Base-by-base conservation (phyloP, 495 filamentous ascomycete genomes). In the Penicillium atrosanguineum region DNA sequence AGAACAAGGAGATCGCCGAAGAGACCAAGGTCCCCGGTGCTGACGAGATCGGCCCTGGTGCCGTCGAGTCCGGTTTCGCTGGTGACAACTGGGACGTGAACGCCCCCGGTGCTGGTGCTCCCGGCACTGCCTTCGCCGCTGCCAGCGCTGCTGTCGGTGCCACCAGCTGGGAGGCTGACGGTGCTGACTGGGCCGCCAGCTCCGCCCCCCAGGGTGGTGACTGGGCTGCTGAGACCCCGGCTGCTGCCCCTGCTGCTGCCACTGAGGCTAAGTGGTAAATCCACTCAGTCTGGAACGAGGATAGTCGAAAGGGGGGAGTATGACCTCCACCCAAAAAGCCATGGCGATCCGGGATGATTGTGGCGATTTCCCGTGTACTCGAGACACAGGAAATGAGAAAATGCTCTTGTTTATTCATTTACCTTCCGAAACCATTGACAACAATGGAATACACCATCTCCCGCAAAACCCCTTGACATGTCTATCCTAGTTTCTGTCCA, bases 1-100 rank as follows among this genome's bases (percentile, higher is more conserved):
- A 89, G 81, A 88, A 90, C 78, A 95, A 96, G 85, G 91, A 96
- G 80, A 83, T 87, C 50, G 73, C 78, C 37, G 83, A 85, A 42
- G 80, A 82, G 65, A 53, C 80, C 55, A 86, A 86, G 83, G 74
- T 83, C 53, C 81, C 89, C 44, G 83, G 83, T 67, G 87, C 81
- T 55, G 94, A 97, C 63, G 92, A 97, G 78, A 88, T 88, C 67
- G 91, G 87, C 64, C 61, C 88, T 56, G 83, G 74, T 64, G 84
- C 90, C 63, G 80, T 91, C 61, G 91, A 95, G 69, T 72, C 83
- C 60, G 89, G 89, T 64, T 97, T 94, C 79, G 80, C 64, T 68
- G 83, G 75, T 76, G 79, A 78, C 45, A 77, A 73, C 67, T 79
- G 76, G 68, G 73, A 76, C 52, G 68, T 67, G 50, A 84, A 84